Evolutionary conservation across 495 filamentous ascomycete genomes (phyloP).

Genomic region (Penicillium alfredii): DNA sequence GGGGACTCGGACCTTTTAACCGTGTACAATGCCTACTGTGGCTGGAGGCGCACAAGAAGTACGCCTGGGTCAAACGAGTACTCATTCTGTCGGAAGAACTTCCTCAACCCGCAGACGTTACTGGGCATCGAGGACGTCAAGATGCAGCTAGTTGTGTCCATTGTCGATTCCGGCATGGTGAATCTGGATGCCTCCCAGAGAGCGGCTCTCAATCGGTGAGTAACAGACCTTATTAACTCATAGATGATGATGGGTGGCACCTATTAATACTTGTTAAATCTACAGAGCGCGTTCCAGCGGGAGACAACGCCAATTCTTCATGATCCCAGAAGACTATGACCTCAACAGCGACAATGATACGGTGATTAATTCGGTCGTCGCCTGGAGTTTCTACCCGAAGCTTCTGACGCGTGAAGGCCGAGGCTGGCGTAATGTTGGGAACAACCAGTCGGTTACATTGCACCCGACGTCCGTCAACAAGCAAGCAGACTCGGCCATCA

Average conservation of each 20-base stretch:
- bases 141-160: slow-evolving; percentile 72
- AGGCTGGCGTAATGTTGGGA: slow-evolving; percentile 82
- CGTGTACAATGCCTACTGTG: slow-evolving; percentile 83
- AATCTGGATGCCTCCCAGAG: slow-evolving; percentile 65
- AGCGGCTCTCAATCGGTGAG: slow-evolving; percentile 52
- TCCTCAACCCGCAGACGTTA: slow-evolving; percentile 74
- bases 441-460: slow-evolving; percentile 79
- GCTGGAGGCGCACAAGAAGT: slow-evolving; percentile 75
- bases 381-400: slow-evolving; percentile 93
- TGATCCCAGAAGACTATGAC: slow-evolving; percentile 66
- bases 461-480: slow-evolving; percentile 87
- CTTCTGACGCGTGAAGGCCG: slow-evolving; percentile 80
- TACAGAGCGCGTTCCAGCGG: slow-evolving; percentile 45
- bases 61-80: slow-evolving; percentile 62
- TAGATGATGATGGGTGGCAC: too few species aligned
- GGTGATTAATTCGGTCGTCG: slow-evolving; percentile 71
- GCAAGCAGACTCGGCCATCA: slow-evolving; percentile 50
- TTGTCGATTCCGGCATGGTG: slow-evolving; percentile 78
- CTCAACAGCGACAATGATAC: slow-evolving; percentile 70
- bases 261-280: slow-evolving; percentile 15
- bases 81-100: slow-evolving; percentile 89
- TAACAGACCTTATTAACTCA: slow-evolving; percentile 16
- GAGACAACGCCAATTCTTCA: slow-evolving; percentile 69
- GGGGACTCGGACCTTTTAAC: slow-evolving; percentile 90
- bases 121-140: slow-evolving; percentile 92